Percentiles rank a stretch among this genome's conserved stretches.
Conservation (phyloP, 2,329 filamentous ascomycete species). For the Microdochium paspali region DNA sequence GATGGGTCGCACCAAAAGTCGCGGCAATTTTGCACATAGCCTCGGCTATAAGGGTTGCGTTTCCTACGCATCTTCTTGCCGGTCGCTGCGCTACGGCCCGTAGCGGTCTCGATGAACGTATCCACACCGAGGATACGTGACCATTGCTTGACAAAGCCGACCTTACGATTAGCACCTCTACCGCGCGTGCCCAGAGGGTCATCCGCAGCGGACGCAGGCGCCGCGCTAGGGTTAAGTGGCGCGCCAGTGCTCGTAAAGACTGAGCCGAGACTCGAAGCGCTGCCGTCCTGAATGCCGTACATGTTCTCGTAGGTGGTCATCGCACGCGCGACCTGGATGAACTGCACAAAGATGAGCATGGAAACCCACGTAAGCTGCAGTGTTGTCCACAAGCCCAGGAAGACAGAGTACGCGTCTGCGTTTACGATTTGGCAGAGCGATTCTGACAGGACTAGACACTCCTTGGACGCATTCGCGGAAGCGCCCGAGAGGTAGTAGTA, state of each 20-base stretch:
- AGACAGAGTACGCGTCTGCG: constrained; percentile 74
- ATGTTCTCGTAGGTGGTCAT: constrained; percentile 98
- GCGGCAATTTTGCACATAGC: constrained; percentile 78
- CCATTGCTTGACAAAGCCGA: constrained; percentile 69
- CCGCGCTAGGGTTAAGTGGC: constrained; percentile 55
- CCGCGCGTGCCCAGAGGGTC: constrained; percentile 25
- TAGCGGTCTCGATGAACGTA: constrained; percentile 86
- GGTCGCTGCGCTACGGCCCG: constrained; percentile 63
- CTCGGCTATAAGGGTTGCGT: constrained; percentile 77
- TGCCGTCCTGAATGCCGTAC: constrained; percentile 61
- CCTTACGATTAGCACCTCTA: constrained; percentile 35
- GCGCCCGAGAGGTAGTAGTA: constrained; percentile 61
- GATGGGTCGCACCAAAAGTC: constrained; percentile 95
- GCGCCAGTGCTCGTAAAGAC: constrained; percentile 73
- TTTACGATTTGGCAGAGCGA: constrained; percentile 67
- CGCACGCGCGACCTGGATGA: constrained; percentile 83
- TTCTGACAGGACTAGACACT: constrained; percentile 70
- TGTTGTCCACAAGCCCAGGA: constrained; percentile 69
- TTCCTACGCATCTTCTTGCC: constrained; percentile 42
- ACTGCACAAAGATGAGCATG: constrained; percentile 94
- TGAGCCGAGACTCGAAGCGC: constrained; percentile 47
- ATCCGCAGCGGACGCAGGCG: constrained; percentile 30
- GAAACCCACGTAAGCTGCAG: constrained; percentile 90
- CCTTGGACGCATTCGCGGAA: constrained; percentile 38
- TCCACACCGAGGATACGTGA: constrained; percentile 81